A percentile compares a stretch with the other conserved stretches of the same genome.
phyloP scores from a whole-genome alignment of 1,284 basidiomycete genomes.

The Ceratobasidium sp. region DNA sequence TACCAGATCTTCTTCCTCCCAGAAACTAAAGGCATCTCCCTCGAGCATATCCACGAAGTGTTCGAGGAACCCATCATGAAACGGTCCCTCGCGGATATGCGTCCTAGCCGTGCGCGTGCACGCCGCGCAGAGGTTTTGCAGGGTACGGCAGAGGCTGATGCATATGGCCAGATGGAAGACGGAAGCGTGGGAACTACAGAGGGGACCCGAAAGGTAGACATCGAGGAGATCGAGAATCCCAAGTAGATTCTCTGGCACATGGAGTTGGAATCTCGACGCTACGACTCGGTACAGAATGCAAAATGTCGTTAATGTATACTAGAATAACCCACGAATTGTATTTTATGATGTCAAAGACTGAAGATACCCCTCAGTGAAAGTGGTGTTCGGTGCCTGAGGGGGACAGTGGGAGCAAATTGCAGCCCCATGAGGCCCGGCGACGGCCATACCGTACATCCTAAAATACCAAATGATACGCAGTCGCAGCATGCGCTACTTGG shows the following conservation, averaged over 20 bases:
- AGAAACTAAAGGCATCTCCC: slow-evolving; percentile 48
- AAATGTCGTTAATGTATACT: background rate
- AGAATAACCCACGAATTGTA: background rate
- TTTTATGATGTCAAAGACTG: background rate
- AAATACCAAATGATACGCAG: too few species aligned
- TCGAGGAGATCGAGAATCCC: slow-evolving; percentile 32
- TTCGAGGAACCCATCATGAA: slow-evolving; percentile 49
- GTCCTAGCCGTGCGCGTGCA: slow-evolving; percentile 34
- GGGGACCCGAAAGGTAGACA: background rate
- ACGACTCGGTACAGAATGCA: background rate
- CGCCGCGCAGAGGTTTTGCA: slow-evolving; percentile 37
- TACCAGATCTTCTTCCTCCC: slow-evolving; percentile 47
- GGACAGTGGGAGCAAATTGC: too few species aligned
- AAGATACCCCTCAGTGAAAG: too few species aligned
- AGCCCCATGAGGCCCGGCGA: too few species aligned
- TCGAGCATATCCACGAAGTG: slow-evolving; percentile 48
- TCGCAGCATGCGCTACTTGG: too few species aligned
- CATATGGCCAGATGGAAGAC: slow-evolving; percentile 34
- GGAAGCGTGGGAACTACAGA: slow-evolving; percentile 13
- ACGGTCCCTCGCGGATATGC: slow-evolving; percentile 47
- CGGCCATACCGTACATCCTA: too few species aligned
- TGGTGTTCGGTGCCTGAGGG: too few species aligned
- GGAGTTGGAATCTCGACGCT: background rate
- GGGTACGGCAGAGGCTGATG: slow-evolving; percentile 29
- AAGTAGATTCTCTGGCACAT: background rate